Conservation (phyloP, 2,329 filamentous ascomycete species). For the Chaetomiaceae sp. region DNA sequence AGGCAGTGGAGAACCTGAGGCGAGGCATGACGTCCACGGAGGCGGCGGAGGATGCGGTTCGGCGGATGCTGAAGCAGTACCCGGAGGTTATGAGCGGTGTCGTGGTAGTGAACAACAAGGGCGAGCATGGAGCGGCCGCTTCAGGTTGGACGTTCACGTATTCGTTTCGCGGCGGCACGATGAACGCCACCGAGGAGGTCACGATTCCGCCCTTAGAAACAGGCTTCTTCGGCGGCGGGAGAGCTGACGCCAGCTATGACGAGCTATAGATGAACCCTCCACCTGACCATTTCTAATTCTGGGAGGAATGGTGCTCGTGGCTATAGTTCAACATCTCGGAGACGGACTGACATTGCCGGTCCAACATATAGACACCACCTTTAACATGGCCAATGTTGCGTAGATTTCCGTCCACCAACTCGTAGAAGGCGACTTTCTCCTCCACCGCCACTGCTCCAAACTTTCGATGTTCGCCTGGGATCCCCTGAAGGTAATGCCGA, state of each 20-base stretch:
- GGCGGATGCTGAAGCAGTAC: slow-evolving; percentile 43
- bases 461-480: too few relatives aligned
- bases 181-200: slow-evolving; percentile 41
- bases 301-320: too few relatives aligned
- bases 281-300: too few relatives aligned
- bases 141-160: slow-evolving; percentile 53
- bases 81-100: slow-evolving; percentile 42
- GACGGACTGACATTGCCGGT: too few relatives aligned
- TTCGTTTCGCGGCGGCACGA: slow-evolving; percentile 41
- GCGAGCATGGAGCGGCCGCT: slow-evolving; percentile 44
- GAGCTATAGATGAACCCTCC: too few relatives aligned
- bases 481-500: too few relatives aligned
- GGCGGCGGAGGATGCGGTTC: slow-evolving; percentile 46
- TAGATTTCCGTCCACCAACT: too few relatives aligned
- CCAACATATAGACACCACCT: too few relatives aligned
- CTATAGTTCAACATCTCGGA: too few relatives aligned
- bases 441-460: too few relatives aligned
- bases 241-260: background rate
- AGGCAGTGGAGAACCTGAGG: slow-evolving; percentile 49
- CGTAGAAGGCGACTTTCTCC: too few relatives aligned
- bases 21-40: slow-evolving; percentile 41
- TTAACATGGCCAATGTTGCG: too few relatives aligned
- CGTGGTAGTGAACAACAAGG: slow-evolving; percentile 44
- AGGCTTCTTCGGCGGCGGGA: background rate
- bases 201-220: slow-evolving; percentile 31